Evolutionary conservation across 2,329 filamentous ascomycete genomes (phyloP), one percentile per base, ranked within the genome.

Genomic region (Balansia obtecta): DNA sequence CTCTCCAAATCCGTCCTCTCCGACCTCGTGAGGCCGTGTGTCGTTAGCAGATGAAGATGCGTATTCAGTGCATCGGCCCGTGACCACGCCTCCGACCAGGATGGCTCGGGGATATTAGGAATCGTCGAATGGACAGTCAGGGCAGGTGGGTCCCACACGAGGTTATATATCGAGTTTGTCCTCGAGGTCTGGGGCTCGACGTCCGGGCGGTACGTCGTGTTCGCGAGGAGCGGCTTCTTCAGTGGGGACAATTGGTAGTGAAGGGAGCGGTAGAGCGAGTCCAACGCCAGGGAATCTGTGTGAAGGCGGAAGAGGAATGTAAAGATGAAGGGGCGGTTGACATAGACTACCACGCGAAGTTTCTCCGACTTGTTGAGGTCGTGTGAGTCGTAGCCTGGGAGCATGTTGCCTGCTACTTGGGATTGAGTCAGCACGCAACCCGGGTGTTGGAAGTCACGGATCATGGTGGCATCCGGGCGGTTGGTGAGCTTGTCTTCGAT

Each of bases 251-350:
- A 71, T 57, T 85, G 80, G 54, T 76, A 66, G 57, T 83, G 79
- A 20, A 85, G 65, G 1, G 76, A 77, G 44, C 72, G 73, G 60
- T 84, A 84, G 8, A 83, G 65, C 0, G 68, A 58, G n/a, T 76
- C 69, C 62, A 71, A 75, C 4, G 74, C 73, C 2, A 83, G 64
- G 1, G 79, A 77, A 49, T 78, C 72, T 7, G 83, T 83, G 45
- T 73, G 72, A 13, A 69, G 61, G 11, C 62, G 60, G 63, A 91
- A 91, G 4, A 93, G 70, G 53, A 93, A 83, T 1, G 83, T 78
- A 62, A 86, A 90, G 45, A 91, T 77, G 65, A 91, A 91, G 0
- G 87, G 87, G 22, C 76, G 77, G 62, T 82, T 80, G 44, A 83
- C 77, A 60, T 89, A 90, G 46, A 89, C 76, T 7, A 89, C 76